phyloP scores from a whole-genome alignment of 495 filamentous ascomycete species.

The Penicillium cosmopolitanum region DNA sequence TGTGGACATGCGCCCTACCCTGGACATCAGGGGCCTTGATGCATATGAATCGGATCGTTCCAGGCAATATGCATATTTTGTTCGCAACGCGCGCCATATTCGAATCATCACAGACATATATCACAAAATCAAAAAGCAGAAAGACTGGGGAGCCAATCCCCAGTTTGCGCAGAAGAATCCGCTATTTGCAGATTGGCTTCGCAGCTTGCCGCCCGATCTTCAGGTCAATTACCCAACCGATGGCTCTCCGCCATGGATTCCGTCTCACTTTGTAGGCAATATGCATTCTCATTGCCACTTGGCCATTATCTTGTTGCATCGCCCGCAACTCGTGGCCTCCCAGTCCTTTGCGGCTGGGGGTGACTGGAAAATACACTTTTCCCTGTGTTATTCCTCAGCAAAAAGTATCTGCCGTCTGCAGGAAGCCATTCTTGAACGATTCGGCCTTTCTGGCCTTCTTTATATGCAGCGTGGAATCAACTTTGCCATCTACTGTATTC shows the following conservation, averaged over 20 bases:
- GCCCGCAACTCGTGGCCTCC: constrained; percentile 81
- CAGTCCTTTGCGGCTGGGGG: constrained; percentile 73
- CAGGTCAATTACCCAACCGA: constrained; percentile 78
- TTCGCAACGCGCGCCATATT: constrained; percentile 76
- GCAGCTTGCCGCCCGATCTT: constrained; percentile 76
- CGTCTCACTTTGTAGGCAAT: constrained; percentile 89
- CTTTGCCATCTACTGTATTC: constrained; percentile 89
- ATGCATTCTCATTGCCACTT: constrained; percentile 93
- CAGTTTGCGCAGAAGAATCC: constrained; percentile 79
- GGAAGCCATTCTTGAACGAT: constrained; percentile 78
- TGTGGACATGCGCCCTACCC: constrained; percentile 73
- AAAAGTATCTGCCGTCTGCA: constrained; percentile 90
- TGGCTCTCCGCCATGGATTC: constrained; percentile 81
- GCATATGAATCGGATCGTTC: constrained; percentile 76
- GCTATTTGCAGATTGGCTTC: constrained; percentile 72
- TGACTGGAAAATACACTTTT: constrained; percentile 86
- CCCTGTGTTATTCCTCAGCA: constrained; percentile 82
- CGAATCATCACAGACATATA: constrained; percentile 76
- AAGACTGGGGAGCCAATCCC: constrained; percentile 89
- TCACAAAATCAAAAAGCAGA: constrained; percentile 76
- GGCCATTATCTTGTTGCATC: constrained; percentile 82
- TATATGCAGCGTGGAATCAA: constrained; percentile 96
- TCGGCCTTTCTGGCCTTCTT: constrained; percentile 78
- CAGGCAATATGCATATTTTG: constrained; percentile 81
- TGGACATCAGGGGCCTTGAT: constrained; percentile 68